Evolutionary conservation across 2,329 filamentous ascomycete genomes (phyloP).

Genomic region (Botrytis deweyae): DNA sequence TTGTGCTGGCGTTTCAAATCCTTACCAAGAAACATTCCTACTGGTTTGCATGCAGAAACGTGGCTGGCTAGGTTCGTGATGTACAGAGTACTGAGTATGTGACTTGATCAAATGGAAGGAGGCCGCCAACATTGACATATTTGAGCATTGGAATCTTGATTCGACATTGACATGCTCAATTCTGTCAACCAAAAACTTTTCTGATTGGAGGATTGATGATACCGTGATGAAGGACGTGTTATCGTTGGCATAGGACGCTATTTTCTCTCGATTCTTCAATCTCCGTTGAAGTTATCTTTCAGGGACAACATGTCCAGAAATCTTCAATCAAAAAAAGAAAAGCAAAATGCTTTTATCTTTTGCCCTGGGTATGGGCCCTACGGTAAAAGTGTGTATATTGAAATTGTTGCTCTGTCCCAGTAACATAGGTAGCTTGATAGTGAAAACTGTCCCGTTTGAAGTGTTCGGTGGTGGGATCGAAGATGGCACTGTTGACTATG

Average conservation of each 20-base stretch:
- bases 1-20: conserved; percentile 3
- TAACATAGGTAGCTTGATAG: not conserved
- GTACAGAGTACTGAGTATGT: not conserved
- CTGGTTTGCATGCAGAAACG: not conserved
- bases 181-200: not conserved
- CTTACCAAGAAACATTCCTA: not conserved
- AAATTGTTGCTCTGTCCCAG: not conserved
- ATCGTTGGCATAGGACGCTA: not conserved
- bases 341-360: not conserved
- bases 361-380: not conserved
- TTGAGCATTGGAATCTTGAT: not conserved
- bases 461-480: not conserved
- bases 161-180: no score
- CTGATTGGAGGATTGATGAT: not conserved
- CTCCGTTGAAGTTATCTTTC: not conserved
- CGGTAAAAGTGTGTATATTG: not conserved
- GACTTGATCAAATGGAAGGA: not conserved
- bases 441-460: not conserved
- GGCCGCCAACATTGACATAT: not conserved
- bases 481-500: not conserved
- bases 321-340: not conserved
- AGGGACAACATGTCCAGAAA: not conserved
- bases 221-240: not conserved
- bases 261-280: not conserved
- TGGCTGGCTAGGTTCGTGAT: conserved; percentile 2